Percentiles rank a stretch among this genome's conserved stretches.
phyloP scores from a whole-genome alignment of 768 basidiomycete species.

The Pulveroboletus frians region DNA sequence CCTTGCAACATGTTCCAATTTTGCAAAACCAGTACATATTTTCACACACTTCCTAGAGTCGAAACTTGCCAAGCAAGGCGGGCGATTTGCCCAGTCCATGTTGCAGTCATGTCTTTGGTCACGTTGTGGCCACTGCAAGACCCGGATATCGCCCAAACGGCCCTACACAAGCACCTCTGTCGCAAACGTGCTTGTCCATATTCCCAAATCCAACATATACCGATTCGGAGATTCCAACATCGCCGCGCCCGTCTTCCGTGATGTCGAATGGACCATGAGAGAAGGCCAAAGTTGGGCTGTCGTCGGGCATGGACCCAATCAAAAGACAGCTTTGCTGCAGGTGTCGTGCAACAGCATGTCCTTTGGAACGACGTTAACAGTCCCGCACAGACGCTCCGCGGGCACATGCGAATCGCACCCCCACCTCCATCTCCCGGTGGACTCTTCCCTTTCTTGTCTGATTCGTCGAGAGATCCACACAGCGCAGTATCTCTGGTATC shows the following conservation, averaged over 20 bases:
- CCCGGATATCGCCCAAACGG: conserved; percentile 1
- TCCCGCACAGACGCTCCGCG: conserved; percentile 55
- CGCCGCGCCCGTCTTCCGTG: conserved; percentile 44
- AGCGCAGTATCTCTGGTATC: conserved; percentile 53
- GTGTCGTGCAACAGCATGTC: conserved; percentile 31
- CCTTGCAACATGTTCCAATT: too few relatives aligned
- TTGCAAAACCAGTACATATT: too few relatives aligned
- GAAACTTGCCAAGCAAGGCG: too few relatives aligned
- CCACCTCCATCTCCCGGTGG: conserved; percentile 57
- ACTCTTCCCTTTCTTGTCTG: conserved; percentile 69
- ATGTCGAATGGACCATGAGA: conserved; percentile 54
- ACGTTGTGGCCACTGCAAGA: not conserved
- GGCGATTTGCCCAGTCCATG: not conserved
- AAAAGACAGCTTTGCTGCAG: conserved; percentile 60
- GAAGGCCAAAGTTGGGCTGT: conserved; percentile 73
- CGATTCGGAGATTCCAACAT: conserved; percentile 53
- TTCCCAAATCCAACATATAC: conserved; percentile 49
- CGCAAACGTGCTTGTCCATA: conserved; percentile 29
- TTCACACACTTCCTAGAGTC: too few relatives aligned
- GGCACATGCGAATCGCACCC: conserved; percentile 66
- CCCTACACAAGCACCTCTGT: conserved; percentile 1
- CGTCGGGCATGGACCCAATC: conserved; percentile 58
- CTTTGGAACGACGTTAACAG: not conserved
- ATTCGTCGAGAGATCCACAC: conserved; percentile 42
- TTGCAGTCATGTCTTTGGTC: conserved; percentile 1